phyloP scores from a whole-genome alignment of 345 rosid species.

The Erysimum cheiranthoides region DNA sequence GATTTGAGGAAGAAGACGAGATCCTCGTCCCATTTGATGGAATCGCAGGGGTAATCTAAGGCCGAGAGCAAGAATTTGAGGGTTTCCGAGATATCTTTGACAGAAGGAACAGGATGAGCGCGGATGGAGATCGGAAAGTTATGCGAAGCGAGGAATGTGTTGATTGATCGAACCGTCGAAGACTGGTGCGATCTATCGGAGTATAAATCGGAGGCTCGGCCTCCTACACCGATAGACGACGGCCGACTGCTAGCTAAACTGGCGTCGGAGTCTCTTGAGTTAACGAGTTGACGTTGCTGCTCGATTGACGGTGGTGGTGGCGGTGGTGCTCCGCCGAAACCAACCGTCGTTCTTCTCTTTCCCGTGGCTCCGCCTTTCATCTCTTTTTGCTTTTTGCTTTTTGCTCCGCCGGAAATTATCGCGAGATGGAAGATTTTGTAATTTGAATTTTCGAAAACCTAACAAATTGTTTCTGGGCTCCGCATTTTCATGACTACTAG shows the following conservation, averaged over 20 bases:
- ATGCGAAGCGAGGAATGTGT: constrained; percentile 67
- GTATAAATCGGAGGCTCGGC: constrained; percentile 53
- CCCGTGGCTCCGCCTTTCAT: constrained; percentile 49
- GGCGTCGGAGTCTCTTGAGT: constrained; percentile 86
- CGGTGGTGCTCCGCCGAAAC: constrained; percentile 36
- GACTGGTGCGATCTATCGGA: constrained; percentile 63
- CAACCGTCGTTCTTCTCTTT: constrained; percentile 38
- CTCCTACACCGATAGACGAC: constrained; percentile 68
- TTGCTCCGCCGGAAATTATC: too few relatives aligned
- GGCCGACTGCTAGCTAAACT: constrained; percentile 92
- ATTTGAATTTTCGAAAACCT: constrained; percentile 33
- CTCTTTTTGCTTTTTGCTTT: not conserved
- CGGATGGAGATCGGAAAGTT: constrained; percentile 53
- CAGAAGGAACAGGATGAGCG: constrained; percentile 57
- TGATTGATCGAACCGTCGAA: constrained; percentile 63
- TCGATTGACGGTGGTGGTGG: constrained; percentile 43
- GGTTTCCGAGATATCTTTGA: constrained; percentile 67
- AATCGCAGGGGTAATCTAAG: constrained; percentile 54
- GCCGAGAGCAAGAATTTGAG: constrained; percentile 58
- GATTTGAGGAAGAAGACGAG: constrained; percentile 57
- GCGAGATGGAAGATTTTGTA: constrained; percentile 9
- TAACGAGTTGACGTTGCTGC: constrained; percentile 35
- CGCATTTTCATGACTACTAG: too few relatives aligned
- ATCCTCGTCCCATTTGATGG: constrained; percentile 66
- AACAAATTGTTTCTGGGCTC: too few relatives aligned